Base-by-base conservation (phyloP, 2,329 filamentous ascomycete species). In the Alternaria viburni region DNA sequence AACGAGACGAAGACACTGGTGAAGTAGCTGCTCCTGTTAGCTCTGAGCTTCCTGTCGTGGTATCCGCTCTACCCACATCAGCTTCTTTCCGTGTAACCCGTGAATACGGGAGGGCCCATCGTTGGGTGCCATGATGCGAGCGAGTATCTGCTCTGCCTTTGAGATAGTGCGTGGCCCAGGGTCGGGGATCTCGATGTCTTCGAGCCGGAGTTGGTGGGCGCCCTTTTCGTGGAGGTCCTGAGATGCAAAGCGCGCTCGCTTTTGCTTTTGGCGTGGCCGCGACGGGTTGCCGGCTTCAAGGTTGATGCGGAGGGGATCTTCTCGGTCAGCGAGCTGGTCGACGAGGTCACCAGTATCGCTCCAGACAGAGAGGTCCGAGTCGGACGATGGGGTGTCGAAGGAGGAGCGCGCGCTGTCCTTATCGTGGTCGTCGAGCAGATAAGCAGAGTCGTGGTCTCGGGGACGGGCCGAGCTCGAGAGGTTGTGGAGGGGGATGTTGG, bases 331-430 rank as follows among this genome's bases (percentile, higher is more conserved):
- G 73, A 94, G 86, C 86, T 96, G 95, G 83, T 97, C 95, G 76
- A 93, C 93, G 74, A 98, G 88, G 82, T 98, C 96, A 77, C 93
- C 95, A 47, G 95, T 97, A 81, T 97, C 93, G 77, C 92, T 94
- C 93, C 93, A 97, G 73, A 92, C 89, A 62, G 90, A 93, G 80
- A 92, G 92, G 74, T 91, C 88, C 65, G 89, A 91, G 79, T 85
- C 85, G 64, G 80, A 84, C 68, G 87, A 88, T 60, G 85, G 85
- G 74, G 81, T 80, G 74, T 83, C 83, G 66, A 81, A 82, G 75
- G 87, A 88, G 70, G 84, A 86, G 77, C 83, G 84, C 73, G 83
- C 82, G 74, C 81, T 83, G 76, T 74, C 76, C 77, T 84, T 83
- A 77, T 83, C 85, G 82, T 83, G 82, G 74, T 80, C 79, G 69